These are phyloP conservation scores for Pestalotiopsis sp. DNA, from an alignment of 2,329 filamentous ascomycete species.

Conservation along the genomic window DNA sequence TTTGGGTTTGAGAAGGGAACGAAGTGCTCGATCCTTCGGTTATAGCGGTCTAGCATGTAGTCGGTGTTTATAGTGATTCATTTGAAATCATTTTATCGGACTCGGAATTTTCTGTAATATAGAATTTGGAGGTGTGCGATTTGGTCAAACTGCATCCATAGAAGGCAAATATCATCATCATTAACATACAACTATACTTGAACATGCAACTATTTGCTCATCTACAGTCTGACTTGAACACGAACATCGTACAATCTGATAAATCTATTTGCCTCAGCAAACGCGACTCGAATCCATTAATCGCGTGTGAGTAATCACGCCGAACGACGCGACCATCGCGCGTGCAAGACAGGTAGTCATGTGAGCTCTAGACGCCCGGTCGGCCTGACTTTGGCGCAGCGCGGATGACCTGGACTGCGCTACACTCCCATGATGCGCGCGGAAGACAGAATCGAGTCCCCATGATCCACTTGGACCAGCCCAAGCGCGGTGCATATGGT, in stretches of 20 bases:
- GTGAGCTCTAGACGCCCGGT: background rate
- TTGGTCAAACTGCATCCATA: no score
- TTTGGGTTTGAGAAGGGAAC: background rate
- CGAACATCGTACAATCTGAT: no score
- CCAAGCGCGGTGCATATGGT: background rate
- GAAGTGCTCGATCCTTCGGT: constrained; percentile 3
- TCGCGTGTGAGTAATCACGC: background rate
- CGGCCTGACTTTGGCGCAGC: background rate
- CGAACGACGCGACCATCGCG: background rate
- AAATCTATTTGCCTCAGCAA: background rate
- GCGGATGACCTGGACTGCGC: background rate
- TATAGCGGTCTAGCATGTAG: background rate
- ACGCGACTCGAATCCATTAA: background rate
- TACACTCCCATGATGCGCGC: background rate
- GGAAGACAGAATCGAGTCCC: background rate
- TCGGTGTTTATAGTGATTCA: background rate
- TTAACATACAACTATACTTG: no score
- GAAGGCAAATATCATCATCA: no score
- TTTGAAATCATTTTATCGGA: background rate
- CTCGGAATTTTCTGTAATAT: no score
- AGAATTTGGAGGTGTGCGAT: no score
- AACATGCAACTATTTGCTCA: no score
- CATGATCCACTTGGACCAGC: background rate
- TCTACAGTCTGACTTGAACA: no score
- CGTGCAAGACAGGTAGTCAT: background rate